phyloP scores from a whole-genome alignment of 1,284 basidiomycete species.

The Coriolopsis trogii region DNA sequence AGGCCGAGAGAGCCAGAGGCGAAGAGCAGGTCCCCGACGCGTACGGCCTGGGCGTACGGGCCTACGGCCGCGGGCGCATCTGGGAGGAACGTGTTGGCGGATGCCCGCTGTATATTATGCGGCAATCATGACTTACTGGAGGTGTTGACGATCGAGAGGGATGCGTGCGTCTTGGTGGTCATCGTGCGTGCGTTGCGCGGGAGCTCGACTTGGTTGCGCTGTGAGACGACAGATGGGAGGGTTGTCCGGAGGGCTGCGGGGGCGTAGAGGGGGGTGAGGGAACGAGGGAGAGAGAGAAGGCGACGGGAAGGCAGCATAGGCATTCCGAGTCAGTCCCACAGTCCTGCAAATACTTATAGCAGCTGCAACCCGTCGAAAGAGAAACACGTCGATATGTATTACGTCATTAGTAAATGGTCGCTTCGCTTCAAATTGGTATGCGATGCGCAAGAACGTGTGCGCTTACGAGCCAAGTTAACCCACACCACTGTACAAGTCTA shows the following conservation, averaged over 20 bases:
- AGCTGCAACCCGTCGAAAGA: no score
- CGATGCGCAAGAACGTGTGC: no score
- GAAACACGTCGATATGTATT: no score
- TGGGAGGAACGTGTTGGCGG: slow-evolving; percentile 37
- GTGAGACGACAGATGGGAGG: background rate
- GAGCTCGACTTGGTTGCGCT: background rate
- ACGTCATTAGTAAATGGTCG: no score
- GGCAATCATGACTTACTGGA: no score
- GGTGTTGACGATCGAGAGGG: slow-evolving; percentile 58
- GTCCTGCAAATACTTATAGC: no score
- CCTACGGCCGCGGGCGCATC: slow-evolving; percentile 88
- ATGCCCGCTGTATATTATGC: no score
- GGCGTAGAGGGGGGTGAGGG: background rate
- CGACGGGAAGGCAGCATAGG: slow-evolving; percentile 3
- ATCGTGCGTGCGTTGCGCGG: slow-evolving; percentile 32
- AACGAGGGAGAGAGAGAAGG: background rate
- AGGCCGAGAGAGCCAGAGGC: slow-evolving; percentile 91
- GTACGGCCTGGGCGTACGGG: slow-evolving; percentile 90
- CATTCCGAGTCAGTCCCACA: no score
- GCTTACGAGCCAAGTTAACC: no score
- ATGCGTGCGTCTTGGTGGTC: slow-evolving; percentile 51
- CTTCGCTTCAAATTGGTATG: no score
- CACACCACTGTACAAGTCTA: no score
- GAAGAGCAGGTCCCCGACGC: slow-evolving; percentile 86
- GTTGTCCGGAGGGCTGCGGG: background rate